A percentile compares a stretch with the other conserved stretches of the same genome.
These are phyloP conservation scores for Domatiomyces globalis DNA, from an alignment of 2,329 filamentous ascomycete species.

Conservation along the genomic window DNA sequence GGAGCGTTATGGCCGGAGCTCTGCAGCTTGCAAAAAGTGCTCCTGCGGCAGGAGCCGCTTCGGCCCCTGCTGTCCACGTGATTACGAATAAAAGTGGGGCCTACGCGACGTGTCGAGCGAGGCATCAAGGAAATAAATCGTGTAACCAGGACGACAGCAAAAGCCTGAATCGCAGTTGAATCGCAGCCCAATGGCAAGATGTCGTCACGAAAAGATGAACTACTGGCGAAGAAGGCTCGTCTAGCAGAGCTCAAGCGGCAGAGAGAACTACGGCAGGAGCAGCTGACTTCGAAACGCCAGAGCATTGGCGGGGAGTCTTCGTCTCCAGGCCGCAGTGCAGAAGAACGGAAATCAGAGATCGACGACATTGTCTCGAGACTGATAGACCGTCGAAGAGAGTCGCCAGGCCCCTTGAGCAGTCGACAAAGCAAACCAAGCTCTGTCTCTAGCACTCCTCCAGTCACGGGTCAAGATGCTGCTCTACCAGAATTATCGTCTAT, in stretches of 20 bases:
- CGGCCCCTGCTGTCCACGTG: not conserved
- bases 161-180: too few relatives aligned
- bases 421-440: conserved; percentile 64
- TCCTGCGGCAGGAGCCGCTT: not conserved
- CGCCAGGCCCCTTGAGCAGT: conserved; percentile 24
- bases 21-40: not conserved
- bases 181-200: conserved; percentile 25
- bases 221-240: conserved; percentile 90
- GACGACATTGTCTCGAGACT: conserved; percentile 75
- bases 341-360: conserved; percentile 14
- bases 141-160: not conserved
- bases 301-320: conserved; percentile 45
- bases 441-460: conserved; percentile 64
- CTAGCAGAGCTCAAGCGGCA: conserved; percentile 91
- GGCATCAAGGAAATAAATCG: not conserved
- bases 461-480: conserved; percentile 48
- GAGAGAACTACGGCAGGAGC: conserved; percentile 66
- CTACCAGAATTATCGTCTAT: conserved; percentile 20
- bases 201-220: conserved; percentile 67
- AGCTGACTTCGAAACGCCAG: conserved; percentile 55
- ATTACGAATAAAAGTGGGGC: not conserved
- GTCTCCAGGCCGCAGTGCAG: conserved; percentile 12
- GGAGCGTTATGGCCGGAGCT: not conserved
- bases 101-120: conserved; percentile 8
- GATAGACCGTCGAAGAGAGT: conserved; percentile 49